Evolutionary conservation across 2,329 filamentous ascomycete species (phyloP), one percentile per base, ranked within the genome.

Genomic region (Aspergillus alliaceus): DNA sequence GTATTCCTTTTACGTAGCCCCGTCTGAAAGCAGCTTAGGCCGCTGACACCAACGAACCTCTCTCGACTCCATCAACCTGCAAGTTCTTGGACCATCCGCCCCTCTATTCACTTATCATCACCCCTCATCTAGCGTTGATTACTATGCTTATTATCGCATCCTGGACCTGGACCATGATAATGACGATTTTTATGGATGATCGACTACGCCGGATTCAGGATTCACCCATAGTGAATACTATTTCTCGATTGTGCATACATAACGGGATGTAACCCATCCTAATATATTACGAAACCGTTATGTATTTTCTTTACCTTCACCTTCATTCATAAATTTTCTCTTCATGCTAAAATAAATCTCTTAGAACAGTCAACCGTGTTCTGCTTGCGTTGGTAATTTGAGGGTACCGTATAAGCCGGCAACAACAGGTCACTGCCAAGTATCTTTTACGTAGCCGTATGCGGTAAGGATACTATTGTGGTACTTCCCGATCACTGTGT

Each of bases 391-490:
- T 53, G 51, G 40, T 44, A 44, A 44, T 44, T 27, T 2, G 15
- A 44, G 24, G n/a, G 40, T 44, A 44, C 40, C 40, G 24, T 53
- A 31, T 56, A 27, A 47, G 51, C 60, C 48, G 58, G 55, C 54
- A 61, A 59, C 57, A 56, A 56, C 24, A 65, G 6, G 57, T 61
- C 53, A 47, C 48, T 51, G 54, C 50, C 54, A 64, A 58, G 58
- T 59, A 60, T 57, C 56, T 60, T 59, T 58, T 61, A 59, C 58
- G 62, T 61, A 54, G 54, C 58, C 61, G 56, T 54, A 59, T 59
- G 65, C 61, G 62, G 64, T 44, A 57, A 64, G 58, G 53, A 56
- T 58, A 59, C 63, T 34, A 54, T 47, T 34, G 25, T 55, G 58
- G 57, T 65, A 62, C 57, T 20, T 53, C 25, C 39, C 31, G 34